Evolutionary conservation across 2,329 filamentous ascomycete genomes (phyloP).

Genomic region (Cordyceps farinosa): DNA sequence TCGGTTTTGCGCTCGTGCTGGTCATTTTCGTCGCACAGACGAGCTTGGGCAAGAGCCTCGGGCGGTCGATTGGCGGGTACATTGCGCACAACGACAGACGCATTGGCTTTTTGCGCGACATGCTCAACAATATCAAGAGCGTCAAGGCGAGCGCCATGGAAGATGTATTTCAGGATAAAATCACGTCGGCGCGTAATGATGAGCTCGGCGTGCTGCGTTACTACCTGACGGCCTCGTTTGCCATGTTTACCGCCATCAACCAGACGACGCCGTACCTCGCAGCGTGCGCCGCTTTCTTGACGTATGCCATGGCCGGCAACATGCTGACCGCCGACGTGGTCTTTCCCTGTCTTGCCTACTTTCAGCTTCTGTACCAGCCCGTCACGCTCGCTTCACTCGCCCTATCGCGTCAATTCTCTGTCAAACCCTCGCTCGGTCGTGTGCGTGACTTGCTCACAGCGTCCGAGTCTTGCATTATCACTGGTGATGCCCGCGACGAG

Average conservation of each 20-base stretch:
- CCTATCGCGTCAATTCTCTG: conserved; percentile 10
- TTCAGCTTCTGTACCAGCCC: conserved; percentile 8
- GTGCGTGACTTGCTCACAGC: conserved; percentile 1
- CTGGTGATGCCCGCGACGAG: not conserved
- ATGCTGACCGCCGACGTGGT: conserved; percentile 2
- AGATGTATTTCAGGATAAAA: conserved; percentile 9
- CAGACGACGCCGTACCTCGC: conserved; percentile 13
- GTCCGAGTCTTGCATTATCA: not conserved
- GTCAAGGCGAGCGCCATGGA: conserved; percentile 14
- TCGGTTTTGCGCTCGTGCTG: conserved; percentile 10
- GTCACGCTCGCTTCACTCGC: conserved; percentile 10
- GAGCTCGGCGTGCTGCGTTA: conserved; percentile 8
- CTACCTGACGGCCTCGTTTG: conserved; percentile 13
- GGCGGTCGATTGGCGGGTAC: conserved; percentile 5
- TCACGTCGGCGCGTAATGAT: not conserved
- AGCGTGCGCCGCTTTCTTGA: conserved; percentile 9
- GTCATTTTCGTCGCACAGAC: conserved; percentile 6
- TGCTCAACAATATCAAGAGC: conserved; percentile 15
- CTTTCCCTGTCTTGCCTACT: conserved; percentile 9
- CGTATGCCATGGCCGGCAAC: not conserved
- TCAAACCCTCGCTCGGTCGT: not conserved
- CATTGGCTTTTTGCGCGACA: conserved; percentile 2
- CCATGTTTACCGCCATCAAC: conserved; percentile 15
- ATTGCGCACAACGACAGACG: conserved; percentile 7
- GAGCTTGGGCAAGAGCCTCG: conserved; percentile 1